Base-by-base conservation (phyloP, 1,284 basidiomycete genomes). In the Coniophora puteana region DNA sequence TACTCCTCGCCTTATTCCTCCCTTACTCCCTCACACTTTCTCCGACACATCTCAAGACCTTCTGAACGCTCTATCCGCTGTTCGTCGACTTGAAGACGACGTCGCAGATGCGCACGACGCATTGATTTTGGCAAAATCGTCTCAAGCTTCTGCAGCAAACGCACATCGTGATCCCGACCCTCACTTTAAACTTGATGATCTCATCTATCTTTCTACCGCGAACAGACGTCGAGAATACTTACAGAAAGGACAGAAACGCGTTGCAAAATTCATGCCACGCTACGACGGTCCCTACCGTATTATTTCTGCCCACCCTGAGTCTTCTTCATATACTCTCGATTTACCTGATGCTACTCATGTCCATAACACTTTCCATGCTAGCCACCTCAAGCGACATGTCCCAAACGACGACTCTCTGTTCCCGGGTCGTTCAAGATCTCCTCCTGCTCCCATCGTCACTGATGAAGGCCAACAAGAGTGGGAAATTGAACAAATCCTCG, bases 231-330 rank as follows among this genome's bases (percentile, higher is more conserved):
- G 31, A 1, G 30, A 50, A 7, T 57, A 55, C 41, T 26, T 45
- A 8, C 24, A 38, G 3, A 33, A 41, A 0, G 45, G 41, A 13
- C 40, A 52, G 11, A 41, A 49, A 5, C 37, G 50, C 11, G 39
- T 56, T 4, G 54, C 51, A 7, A 63, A 63, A 24, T 58, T 58
- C 30, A 50, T 63, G 46, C 51, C 58, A 0, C 30, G 51, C 1
- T 53, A 24, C 8, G 55, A 62, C 25, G 51, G 59, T 0, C 55
- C 55, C 0, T 54, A 51, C 40, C 29, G 3, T 0, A 37, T 63
- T 11, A 44, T 37, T 0, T 27, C n/a, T 3, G 38, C 40, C 4
- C 42, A 57, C 25, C 38, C 38, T 1, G 45, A 59, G 20, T 42
- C 39, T 7, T 63, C 58, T 0, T 51, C 47, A 1, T 49, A 55